Conservation (phyloP, 495 filamentous ascomycete species). For the Margaritispora aquatica region DNA sequence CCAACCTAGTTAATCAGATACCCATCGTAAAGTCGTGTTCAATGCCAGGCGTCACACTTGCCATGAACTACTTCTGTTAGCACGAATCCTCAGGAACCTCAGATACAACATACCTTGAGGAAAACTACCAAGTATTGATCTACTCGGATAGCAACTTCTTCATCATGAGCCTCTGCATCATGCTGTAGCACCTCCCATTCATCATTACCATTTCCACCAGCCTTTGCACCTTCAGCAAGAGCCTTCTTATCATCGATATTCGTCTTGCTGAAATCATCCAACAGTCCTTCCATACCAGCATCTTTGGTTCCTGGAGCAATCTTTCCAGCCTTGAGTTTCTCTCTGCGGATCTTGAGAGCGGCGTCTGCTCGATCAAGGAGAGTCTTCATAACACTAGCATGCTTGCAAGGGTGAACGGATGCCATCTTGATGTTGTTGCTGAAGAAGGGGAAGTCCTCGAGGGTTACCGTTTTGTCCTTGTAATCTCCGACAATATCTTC, state of each 20-base stretch:
- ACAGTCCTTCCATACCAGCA: conserved; percentile 49
- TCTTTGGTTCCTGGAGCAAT: conserved; percentile 28
- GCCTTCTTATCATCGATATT: conserved; percentile 36
- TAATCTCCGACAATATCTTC: conserved; percentile 99
- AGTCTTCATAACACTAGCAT: conserved; percentile 96
- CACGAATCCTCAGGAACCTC: not conserved
- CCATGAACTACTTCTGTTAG: conserved; percentile 63
- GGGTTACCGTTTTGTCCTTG: conserved; percentile 98
- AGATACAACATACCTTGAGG: conserved; percentile 52
- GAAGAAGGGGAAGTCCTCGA: conserved; percentile 95
- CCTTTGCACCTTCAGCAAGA: conserved; percentile 27
- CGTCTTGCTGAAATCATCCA: conserved; percentile 51
- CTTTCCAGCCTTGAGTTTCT: conserved; percentile 60
- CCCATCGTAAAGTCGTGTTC: conserved; percentile 99
- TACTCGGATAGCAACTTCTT: conserved; percentile 86
- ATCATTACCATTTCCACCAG: conserved; percentile 45
- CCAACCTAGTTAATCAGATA: conserved; percentile 50
- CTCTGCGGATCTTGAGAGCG: conserved; percentile 79
- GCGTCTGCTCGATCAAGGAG: conserved; percentile 93
- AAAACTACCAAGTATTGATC: conserved; percentile 98
- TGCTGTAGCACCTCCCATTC: conserved; percentile 77
- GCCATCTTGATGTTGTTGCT: conserved; percentile 86
- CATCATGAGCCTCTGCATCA: conserved; percentile 52
- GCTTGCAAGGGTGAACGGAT: conserved; percentile 86
- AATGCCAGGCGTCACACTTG: conserved; percentile 91